Evolutionary conservation across 805 yeast genomes (phyloP), one percentile per base, ranked within the genome.

Genomic region (Phaffomyces antillensis): DNA sequence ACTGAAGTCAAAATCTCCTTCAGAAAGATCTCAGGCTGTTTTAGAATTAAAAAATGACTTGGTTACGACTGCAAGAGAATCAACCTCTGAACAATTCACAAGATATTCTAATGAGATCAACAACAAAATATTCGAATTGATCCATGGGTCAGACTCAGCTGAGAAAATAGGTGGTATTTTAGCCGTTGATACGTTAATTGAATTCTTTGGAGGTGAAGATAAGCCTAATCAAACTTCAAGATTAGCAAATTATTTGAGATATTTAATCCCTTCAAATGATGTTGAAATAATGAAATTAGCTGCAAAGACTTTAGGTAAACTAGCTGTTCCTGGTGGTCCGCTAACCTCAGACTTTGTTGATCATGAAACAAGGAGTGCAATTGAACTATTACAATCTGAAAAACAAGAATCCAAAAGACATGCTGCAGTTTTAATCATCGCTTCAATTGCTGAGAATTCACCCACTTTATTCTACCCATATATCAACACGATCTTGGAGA

Each of bases 321-420:
- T 91, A 52, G 95, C 97, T 0, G 78, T 81, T 7, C 91, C 95
- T 0, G 96, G 96, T 25, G 93, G 95, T 1, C 80, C 95, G 2
- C 65, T 89, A 43, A 87, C 96, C 0, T 89, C 95, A 1, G 96
- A 89, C 41, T 84, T 91, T 61, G 96, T 93, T 25, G 97, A 91
- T 50, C 85, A 79, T 55, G 96, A 91, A 62, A 93, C 93, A 9
- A 86, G 84, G 58, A 74, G 86, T 40, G 87, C 96, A 35, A 72
- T 91, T 41, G 99, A 93, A 63, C 84, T 96, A 91, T 73, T 91
- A 23, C 86, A 87, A 31, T 74, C 83, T n/a, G 96, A 89, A 50
- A 82, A 87, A 52, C 88, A 84, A 56, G 96, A 88, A 54, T 76
- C 77, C 38, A 77, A 95, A 55, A 79, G 93, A 51, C 97, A 91